phyloP scores from a whole-genome alignment of 1,284 basidiomycete species.

The Pyrrhoderma lamaoense region DNA sequence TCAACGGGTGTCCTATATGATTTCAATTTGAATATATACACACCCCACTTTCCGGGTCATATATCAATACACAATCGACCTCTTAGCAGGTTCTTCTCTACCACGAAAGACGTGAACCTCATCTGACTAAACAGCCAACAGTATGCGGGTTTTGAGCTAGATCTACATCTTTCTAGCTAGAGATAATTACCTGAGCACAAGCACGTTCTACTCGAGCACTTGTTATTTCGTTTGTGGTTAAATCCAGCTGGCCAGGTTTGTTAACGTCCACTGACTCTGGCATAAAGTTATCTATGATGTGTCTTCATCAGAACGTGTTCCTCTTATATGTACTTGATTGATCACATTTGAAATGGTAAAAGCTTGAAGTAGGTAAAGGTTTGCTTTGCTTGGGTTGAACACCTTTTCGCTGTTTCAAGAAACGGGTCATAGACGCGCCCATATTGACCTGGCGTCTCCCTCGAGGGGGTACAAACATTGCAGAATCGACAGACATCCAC shows the following conservation, averaged over 20 bases:
- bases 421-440: constrained; percentile 48
- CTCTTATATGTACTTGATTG: background rate
- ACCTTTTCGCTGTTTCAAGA: constrained; percentile 54
- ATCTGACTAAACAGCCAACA: constrained; percentile 41
- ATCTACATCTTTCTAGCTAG: background rate
- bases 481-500: constrained; percentile 8
- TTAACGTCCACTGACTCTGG: constrained; percentile 58
- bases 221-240: constrained; percentile 44
- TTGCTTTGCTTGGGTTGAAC: constrained; percentile 18
- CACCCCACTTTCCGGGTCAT: constrained; percentile 63
- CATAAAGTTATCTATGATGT: constrained; percentile 58
- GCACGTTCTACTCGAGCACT: constrained; percentile 55
- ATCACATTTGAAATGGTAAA: constrained; percentile 67
- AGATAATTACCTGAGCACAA: constrained; percentile 43
- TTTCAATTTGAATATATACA: constrained; percentile 25
- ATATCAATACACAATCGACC: constrained; percentile 67
- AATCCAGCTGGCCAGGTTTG: constrained; percentile 55
- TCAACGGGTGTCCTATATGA: constrained; percentile 1
- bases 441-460: constrained; percentile 49
- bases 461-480: constrained; percentile 44
- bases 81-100: constrained; percentile 48
- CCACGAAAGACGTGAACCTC: constrained; percentile 56
- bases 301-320: background rate
- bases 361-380: constrained; percentile 50
- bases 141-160: too few species aligned